Evolutionary conservation across 139 green algal species (phyloP).

Genomic region (Diplosphaera chodatii): DNA sequence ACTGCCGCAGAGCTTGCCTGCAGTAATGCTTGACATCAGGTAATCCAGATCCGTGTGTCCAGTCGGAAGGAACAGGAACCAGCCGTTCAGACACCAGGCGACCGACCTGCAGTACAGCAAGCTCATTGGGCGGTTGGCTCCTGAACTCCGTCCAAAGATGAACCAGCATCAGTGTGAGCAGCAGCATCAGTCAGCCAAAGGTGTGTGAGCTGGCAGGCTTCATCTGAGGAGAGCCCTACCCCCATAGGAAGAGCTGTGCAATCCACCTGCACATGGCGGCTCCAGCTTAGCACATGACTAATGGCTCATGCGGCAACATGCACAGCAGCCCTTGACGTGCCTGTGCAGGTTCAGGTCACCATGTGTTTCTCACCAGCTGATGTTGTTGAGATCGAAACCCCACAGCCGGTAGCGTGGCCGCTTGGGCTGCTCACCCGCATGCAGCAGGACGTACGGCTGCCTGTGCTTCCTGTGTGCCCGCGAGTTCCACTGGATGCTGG

Average conservation of each 20-base stretch:
- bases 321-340: too few species aligned
- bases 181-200: too few species aligned
- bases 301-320: too few species aligned
- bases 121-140: background rate
- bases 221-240: too few species aligned
- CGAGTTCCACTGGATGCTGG: background rate
- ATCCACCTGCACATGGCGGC: constrained; percentile 2
- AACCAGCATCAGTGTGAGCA: background rate
- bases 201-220: too few species aligned
- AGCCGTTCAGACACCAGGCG: background rate
- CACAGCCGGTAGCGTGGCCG: background rate
- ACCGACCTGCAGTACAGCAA: background rate
- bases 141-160: too few species aligned
- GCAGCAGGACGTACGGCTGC: background rate
- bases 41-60: background rate
- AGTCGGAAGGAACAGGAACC: background rate
- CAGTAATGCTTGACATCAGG: background rate
- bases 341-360: too few species aligned
- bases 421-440: background rate
- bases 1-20: too few species aligned
- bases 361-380: background rate
- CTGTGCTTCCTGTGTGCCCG: background rate
- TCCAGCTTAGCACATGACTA: too few species aligned
- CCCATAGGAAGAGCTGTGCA: constrained; percentile 3
- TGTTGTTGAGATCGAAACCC: background rate